These are phyloP conservation scores for Leccinum variabile DNA, from an alignment of 1,284 basidiomycete species.

Conservation along the genomic window DNA sequence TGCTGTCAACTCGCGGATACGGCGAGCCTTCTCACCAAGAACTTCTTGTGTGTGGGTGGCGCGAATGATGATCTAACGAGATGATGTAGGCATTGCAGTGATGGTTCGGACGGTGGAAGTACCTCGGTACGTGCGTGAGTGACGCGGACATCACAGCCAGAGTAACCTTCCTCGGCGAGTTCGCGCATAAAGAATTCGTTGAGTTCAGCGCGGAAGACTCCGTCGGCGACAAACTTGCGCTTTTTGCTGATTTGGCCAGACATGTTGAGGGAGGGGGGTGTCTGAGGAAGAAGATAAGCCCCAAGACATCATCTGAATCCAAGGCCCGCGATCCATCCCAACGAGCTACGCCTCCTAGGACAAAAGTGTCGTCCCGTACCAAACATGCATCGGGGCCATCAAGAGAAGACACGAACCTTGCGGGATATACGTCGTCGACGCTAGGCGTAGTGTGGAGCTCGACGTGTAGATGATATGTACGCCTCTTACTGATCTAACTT, in stretches of 20 bases:
- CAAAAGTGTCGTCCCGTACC: neutral
- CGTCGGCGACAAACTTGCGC: constrained; percentile 98
- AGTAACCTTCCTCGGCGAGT: constrained; percentile 99
- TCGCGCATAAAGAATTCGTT: constrained; percentile 99
- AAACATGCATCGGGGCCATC: neutral
- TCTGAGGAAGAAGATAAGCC: constrained; percentile 27
- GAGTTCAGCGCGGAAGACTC: constrained; percentile 98
- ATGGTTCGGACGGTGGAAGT: constrained; percentile 18
- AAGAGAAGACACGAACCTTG: constrained; percentile 28
- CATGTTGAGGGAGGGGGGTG: constrained; percentile 48
- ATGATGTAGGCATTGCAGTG: constrained; percentile 5
- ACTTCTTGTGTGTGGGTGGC: constrained; percentile 99
- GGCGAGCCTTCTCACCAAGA: constrained; percentile 98
- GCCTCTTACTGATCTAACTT: constrained; percentile 18
- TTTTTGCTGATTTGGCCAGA: constrained; percentile 90
- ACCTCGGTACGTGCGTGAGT: constrained; percentile 99
- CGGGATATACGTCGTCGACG: constrained; percentile 18
- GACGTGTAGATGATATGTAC: constrained; percentile 14
- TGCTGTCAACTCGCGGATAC: constrained; percentile 97
- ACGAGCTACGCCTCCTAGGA: constrained; percentile 1
- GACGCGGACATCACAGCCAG: constrained; percentile 99
- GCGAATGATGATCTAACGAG: constrained; percentile 93
- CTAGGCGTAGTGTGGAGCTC: constrained; percentile 22
- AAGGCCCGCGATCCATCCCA: constrained; percentile 24
- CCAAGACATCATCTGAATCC: constrained; percentile 20